Evolutionary conservation across 108 stramenopile genomes (phyloP).

Genomic region (Stephanodiscus minutulus): DNA sequence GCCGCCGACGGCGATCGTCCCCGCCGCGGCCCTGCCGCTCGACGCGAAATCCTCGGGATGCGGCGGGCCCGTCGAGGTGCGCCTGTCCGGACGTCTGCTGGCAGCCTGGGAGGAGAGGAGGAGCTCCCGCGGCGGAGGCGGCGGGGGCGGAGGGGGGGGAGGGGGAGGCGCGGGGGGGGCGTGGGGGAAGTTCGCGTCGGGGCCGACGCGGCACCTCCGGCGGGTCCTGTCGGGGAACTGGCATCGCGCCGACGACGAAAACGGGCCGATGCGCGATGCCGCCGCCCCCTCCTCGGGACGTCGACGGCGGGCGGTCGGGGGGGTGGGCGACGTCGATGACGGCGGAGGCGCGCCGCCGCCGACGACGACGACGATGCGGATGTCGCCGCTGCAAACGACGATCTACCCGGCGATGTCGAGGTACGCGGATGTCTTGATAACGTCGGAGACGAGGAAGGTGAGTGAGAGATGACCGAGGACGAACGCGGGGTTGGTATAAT

Average conservation of each 20-base stretch:
- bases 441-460: slow-evolving; percentile 55
- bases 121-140: slow-evolving; percentile 1
- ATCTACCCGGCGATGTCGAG: slow-evolving; percentile 46
- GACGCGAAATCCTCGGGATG: slow-evolving; percentile 8
- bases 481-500: no score
- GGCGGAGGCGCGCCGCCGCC: neutral
- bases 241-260: slow-evolving; percentile 36
- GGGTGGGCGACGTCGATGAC: slow-evolving; percentile 6
- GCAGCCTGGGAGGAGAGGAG: slow-evolving; percentile 17
- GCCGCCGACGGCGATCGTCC: no score
- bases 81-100: slow-evolving; percentile 33
- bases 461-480: neutral
- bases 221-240: slow-evolving; percentile 44
- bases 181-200: slow-evolving; percentile 28
- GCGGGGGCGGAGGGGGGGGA: no score
- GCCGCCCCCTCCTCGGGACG: no score
- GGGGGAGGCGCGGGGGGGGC: neutral
- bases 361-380: slow-evolving; percentile 23
- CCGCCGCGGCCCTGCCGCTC: neutral
- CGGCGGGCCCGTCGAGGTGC: slow-evolving; percentile 35
- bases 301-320: slow-evolving; percentile 2
- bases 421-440: slow-evolving; percentile 63
- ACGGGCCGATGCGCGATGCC: neutral
- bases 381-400: slow-evolving; percentile 43
- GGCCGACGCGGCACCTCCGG: slow-evolving; percentile 33